Conservation (phyloP, 139 green algal genomes). For the Picochlorum sp. region DNA sequence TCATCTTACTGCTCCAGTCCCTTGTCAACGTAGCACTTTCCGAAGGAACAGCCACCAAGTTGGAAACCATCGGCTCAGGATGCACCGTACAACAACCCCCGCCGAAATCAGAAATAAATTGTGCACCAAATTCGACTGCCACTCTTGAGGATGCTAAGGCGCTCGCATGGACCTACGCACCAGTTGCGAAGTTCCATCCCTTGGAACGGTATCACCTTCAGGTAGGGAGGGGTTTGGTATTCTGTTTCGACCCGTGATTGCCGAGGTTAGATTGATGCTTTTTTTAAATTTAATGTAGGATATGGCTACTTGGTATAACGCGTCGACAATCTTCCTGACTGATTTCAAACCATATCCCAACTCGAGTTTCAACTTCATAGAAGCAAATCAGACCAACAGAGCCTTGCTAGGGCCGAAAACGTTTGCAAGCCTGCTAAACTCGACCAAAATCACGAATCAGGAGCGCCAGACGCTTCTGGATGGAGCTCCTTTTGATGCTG, state of each 20-base stretch:
- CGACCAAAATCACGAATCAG: background rate
- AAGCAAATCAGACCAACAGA: background rate
- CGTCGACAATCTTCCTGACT: background rate
- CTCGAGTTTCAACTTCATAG: background rate
- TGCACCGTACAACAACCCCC: background rate
- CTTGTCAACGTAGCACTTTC: no score
- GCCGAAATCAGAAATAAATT: background rate
- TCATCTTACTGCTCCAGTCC: no score
- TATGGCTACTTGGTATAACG: slow-evolving; percentile 5
- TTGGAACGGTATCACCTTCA: slow-evolving; percentile 16
- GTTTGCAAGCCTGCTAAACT: slow-evolving; percentile 6
- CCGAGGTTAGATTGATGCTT: background rate
- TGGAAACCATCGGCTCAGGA: background rate
- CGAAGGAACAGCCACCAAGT: no score
- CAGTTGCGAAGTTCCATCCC: slow-evolving; percentile 6
- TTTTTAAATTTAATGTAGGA: background rate
- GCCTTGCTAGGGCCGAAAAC: background rate
- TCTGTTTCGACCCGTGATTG: background rate
- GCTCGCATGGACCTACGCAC: slow-evolving; percentile 12
- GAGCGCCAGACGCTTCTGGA: background rate
- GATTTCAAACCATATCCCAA: background rate
- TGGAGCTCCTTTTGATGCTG: slow-evolving; percentile 4
- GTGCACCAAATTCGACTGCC: background rate
- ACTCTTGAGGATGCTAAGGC: background rate
- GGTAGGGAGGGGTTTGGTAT: background rate